phyloP scores from a whole-genome alignment of 2,329 filamentous ascomycete genomes.

The Sclerotinia spermophila region DNA sequence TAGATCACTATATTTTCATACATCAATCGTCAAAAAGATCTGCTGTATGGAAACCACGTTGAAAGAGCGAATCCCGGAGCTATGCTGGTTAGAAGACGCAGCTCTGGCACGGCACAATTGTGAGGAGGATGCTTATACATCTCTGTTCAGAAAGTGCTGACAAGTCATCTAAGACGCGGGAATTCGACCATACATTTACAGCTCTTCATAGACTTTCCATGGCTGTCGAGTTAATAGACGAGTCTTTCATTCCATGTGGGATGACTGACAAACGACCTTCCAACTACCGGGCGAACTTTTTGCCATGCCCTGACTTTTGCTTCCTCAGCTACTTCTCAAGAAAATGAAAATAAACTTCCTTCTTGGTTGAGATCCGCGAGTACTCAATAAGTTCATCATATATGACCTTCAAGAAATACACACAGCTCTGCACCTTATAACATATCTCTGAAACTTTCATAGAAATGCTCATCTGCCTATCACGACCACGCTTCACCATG shows the following conservation, averaged over 20 bases:
- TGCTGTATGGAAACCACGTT: no score
- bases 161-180: not conserved
- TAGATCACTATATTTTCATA: no score
- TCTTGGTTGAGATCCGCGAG: conserved; percentile 73
- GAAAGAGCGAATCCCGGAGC: no score
- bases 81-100: not conserved
- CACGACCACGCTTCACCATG: conserved; percentile 69
- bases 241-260: not conserved
- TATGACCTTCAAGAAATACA: conserved; percentile 71
- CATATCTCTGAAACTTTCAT: conserved; percentile 28
- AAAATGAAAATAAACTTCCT: conserved; percentile 73
- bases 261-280: not conserved
- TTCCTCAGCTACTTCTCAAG: conserved; percentile 56
- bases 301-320: conserved; percentile 76
- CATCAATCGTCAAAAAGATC: no score
- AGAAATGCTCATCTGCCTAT: conserved; percentile 53
- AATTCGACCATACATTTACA: not conserved
- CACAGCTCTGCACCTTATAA: conserved; percentile 55
- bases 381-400: conserved; percentile 68
- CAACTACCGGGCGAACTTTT: conserved; percentile 60
- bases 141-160: not conserved
- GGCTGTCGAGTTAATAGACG: not conserved
- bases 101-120: not conserved
- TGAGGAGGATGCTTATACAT: not conserved
- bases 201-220: not conserved